These are phyloP conservation scores for Podila horticola DNA, from an alignment of 192 early-diverging fungal species.

Conservation along the genomic window DNA sequence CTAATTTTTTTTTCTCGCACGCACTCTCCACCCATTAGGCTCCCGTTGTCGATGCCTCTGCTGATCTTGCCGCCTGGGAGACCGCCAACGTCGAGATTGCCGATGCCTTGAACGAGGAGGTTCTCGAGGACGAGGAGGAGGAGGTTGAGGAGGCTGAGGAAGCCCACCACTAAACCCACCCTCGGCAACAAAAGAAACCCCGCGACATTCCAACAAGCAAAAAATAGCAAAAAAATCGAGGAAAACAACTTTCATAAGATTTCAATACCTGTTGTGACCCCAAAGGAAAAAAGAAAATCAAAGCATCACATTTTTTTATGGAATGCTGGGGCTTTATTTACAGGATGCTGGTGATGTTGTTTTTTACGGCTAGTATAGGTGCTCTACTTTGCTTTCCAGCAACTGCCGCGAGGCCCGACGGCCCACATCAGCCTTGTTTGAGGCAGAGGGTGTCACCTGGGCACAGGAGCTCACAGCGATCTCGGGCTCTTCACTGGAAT, in stretches of 20 bases:
- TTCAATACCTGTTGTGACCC: too few species aligned
- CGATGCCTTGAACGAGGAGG: conserved; percentile 20
- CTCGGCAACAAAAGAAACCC: background rate
- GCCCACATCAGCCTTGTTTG: background rate
- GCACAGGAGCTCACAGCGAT: background rate
- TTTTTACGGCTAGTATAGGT: background rate
- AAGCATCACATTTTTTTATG: too few species aligned
- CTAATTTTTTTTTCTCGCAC: background rate
- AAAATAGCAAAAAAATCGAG: too few species aligned
- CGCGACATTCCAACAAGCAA: too few species aligned
- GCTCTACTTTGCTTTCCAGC: background rate
- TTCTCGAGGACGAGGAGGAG: conserved; percentile 36
- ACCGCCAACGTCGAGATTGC: conserved; percentile 29
- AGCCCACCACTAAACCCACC: conserved; percentile 21
- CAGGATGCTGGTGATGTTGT: background rate
- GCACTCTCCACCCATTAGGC: background rate
- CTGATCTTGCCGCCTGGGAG: conserved; percentile 39
- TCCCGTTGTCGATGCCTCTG: conserved; percentile 30
- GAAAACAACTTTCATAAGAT: too few species aligned
- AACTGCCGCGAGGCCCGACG: background rate
- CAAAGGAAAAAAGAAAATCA: too few species aligned
- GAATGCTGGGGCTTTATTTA: too few species aligned
- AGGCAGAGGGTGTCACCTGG: background rate
- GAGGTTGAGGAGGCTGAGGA: conserved; percentile 31
- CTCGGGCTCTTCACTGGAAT: background rate